These are phyloP conservation scores for Symbiodinium pilosum DNA, from an alignment of 73 alveolate genomes.

Conservation along the genomic window DNA sequence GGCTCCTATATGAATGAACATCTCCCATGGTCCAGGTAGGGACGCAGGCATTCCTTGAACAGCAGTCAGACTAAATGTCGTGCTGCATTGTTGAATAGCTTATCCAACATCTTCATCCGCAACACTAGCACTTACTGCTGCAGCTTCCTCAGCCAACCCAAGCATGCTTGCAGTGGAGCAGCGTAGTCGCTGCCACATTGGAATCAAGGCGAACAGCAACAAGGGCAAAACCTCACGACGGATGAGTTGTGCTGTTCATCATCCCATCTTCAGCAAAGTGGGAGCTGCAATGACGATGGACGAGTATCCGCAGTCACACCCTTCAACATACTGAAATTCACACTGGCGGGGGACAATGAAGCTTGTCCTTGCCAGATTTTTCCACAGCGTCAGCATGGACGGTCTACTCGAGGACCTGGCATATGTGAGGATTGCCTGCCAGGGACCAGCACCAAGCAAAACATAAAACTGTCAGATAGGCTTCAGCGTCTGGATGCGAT, in stretches of 20 bases:
- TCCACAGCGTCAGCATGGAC: constrained; percentile 25
- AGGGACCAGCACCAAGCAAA: neutral
- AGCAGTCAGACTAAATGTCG: no score
- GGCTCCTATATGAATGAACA: constrained; percentile 73
- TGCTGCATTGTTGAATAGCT: no score
- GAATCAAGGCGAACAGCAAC: constrained; percentile 36
- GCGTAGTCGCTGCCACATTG: constrained; percentile 71
- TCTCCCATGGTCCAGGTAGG: constrained; percentile 89
- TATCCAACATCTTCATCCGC: no score
- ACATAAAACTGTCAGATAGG: neutral
- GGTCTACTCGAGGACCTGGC: constrained; percentile 92
- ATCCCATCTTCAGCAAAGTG: no score
- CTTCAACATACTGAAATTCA: no score
- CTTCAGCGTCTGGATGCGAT: constrained; percentile 82
- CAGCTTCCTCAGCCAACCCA: no score
- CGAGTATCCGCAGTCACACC: no score
- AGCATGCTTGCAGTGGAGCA: neutral
- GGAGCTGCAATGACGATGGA: no score
- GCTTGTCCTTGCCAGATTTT: neutral
- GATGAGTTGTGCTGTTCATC: no score
- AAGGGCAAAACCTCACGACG: constrained; percentile 58
- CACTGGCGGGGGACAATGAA: neutral
- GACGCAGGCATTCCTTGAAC: constrained; percentile 41
- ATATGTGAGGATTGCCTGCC: neutral
- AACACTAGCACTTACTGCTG: no score